These are phyloP conservation scores for Dactylellina parvicollis DNA, from an alignment of 2,329 filamentous ascomycete species.

Conservation along the genomic window DNA sequence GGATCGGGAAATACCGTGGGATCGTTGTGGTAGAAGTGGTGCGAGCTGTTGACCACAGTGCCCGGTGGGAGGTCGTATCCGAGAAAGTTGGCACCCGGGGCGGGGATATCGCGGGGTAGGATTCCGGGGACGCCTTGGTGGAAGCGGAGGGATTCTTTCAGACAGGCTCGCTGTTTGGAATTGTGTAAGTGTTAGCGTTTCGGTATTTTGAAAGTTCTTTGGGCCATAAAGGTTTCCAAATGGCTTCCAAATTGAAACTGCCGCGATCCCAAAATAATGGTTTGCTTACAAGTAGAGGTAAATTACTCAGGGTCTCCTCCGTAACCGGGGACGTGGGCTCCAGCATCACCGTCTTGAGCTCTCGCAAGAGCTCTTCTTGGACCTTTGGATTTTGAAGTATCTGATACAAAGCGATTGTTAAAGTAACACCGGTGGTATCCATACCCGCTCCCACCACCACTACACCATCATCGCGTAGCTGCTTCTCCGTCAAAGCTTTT, in stretches of 20 bases:
- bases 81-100: constrained; percentile 23
- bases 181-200: too few species aligned
- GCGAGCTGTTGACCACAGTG: constrained; percentile 8
- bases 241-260: neutral
- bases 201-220: too few species aligned
- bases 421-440: constrained; percentile 22
- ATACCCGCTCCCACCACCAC: constrained; percentile 27
- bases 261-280: too few species aligned
- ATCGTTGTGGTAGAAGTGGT: constrained; percentile 37
- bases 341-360: constrained; percentile 32
- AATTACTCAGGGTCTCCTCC: constrained; percentile 7
- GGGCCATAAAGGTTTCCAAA: neutral
- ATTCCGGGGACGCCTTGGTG: constrained; percentile 19
- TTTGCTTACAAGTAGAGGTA: constrained; percentile 20
- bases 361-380: constrained; percentile 15
- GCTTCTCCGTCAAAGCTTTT: constrained; percentile 17
- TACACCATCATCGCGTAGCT: constrained; percentile 15
- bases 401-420: constrained; percentile 20
- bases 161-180: constrained; percentile 8
- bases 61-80: constrained; percentile 22
- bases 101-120: too few species aligned
- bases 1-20: constrained; percentile 38
- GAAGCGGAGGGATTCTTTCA: constrained; percentile 44
- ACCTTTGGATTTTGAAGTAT: constrained; percentile 24
- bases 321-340: neutral